phyloP scores from a whole-genome alignment of 148 eudicot species.

The Vaccinium macrocarpon region DNA sequence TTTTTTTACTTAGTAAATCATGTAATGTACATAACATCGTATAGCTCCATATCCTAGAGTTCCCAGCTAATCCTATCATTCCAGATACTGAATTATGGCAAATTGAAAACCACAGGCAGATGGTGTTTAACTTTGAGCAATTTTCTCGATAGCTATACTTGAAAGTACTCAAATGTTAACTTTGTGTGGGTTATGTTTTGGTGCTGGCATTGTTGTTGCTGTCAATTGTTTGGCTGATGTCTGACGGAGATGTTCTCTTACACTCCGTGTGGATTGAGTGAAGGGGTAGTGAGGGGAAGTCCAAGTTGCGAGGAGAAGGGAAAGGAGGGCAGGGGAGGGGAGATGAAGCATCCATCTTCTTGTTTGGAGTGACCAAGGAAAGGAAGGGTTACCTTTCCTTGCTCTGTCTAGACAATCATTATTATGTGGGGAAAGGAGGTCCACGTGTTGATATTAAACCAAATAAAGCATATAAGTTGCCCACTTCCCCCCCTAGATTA shows the following conservation, averaged over 20 bases:
- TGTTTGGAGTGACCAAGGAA: not conserved
- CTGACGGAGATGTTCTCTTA: not conserved
- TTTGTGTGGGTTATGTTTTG: not conserved
- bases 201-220: too few species aligned
- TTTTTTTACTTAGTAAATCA: not conserved
- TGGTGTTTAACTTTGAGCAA: not conserved
- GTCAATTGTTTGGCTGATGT: too few species aligned
- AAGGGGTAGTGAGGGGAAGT: not conserved
- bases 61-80: not conserved
- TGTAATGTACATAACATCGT: not conserved
- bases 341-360: not conserved
- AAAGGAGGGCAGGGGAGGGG: not conserved
- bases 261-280: not conserved
- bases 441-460: not conserved
- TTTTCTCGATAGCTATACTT: not conserved
- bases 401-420: not conserved
- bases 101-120: not conserved
- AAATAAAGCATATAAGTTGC: not conserved
- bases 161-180: not conserved
- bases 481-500: not conserved
- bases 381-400: not conserved
- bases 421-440: not conserved
- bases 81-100: not conserved
- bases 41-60: not conserved
- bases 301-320: not conserved